A percentile compares a stretch with the other conserved stretches of the same genome.
phyloP scores from a whole-genome alignment of 805 yeast genomes.

The Candida schatavii region DNA sequence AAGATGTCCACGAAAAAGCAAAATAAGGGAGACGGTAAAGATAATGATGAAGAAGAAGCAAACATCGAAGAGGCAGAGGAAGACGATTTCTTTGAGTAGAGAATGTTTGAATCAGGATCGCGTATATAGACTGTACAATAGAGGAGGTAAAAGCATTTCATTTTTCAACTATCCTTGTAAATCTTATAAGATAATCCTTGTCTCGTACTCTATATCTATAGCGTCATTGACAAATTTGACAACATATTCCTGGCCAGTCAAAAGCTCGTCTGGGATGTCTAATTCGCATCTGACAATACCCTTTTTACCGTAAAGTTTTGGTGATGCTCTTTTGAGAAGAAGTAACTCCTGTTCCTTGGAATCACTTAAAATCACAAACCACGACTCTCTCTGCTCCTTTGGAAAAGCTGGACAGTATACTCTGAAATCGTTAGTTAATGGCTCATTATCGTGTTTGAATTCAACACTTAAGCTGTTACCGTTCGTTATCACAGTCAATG shows the following conservation, averaged over 20 bases:
- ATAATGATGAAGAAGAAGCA: constrained; percentile 9
- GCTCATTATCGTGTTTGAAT: constrained; percentile 52
- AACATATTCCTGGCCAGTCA: constrained; percentile 40
- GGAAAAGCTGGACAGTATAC: constrained; percentile 81
- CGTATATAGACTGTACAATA: constrained; percentile 11
- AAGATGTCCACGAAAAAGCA: constrained; percentile 9
- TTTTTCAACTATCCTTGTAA: not conserved
- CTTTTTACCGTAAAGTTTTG: constrained; percentile 37
- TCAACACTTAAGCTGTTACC: constrained; percentile 38
- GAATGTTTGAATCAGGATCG: no score
- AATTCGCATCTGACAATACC: constrained; percentile 45
- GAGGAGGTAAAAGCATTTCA: not conserved
- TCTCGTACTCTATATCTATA: constrained; percentile 49
- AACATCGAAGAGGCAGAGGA: constrained; percentile 32
- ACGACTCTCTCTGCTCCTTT: constrained; percentile 86
- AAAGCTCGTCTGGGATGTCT: constrained; percentile 46
- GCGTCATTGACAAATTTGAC: constrained; percentile 66
- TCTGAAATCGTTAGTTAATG: constrained; percentile 56
- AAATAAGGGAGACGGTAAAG: not conserved
- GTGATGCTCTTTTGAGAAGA: constrained; percentile 74
- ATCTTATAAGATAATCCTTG: constrained; percentile 2
- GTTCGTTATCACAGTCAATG: constrained; percentile 38
- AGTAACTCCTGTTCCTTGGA: constrained; percentile 50
- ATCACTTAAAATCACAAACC: constrained; percentile 74
- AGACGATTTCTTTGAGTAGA: constrained; percentile 46